phyloP scores from a whole-genome alignment of 306 rosid genomes.

The Delonix regia region DNA sequence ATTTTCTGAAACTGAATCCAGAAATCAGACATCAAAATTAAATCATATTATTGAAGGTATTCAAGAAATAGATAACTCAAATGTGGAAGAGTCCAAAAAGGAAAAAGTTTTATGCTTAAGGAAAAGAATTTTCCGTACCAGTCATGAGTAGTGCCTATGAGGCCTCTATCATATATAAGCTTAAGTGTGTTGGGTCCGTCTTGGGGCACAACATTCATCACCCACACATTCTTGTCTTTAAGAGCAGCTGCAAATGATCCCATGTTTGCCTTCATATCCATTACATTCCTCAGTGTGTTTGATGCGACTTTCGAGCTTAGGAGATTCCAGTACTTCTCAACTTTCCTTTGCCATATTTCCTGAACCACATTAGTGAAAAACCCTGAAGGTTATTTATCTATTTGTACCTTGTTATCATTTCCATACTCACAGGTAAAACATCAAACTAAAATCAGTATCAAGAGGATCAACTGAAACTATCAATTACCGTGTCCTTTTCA shows the following conservation, averaged over 20 bases:
- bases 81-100: neutral
- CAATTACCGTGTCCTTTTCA: conserved; percentile 77
- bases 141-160: conserved; percentile 74
- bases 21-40: neutral
- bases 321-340: conserved; percentile 82
- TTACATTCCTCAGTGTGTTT: conserved; percentile 72
- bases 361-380: conserved; percentile 40
- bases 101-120: neutral
- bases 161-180: conserved; percentile 90
- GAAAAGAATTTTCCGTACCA: conserved; percentile 53
- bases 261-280: conserved; percentile 94
- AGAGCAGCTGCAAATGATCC: conserved; percentile 91
- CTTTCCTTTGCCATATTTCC: conserved; percentile 81
- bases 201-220: conserved; percentile 85
- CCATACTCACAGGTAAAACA: neutral
- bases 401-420: conserved; percentile 1
- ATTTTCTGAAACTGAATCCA: too few relatives aligned
- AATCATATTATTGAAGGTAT: neutral
- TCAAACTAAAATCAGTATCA: conserved; percentile 19
- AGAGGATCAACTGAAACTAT: conserved; percentile 25
- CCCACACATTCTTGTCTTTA: conserved; percentile 84
- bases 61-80: conserved; percentile 5
- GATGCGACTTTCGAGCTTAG: conserved; percentile 64
- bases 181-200: conserved; percentile 86
- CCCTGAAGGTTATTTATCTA: conserved; percentile 6